phyloP scores from a whole-genome alignment of 177 flowering plant genomes.

The Vitis hybrid region DNA sequence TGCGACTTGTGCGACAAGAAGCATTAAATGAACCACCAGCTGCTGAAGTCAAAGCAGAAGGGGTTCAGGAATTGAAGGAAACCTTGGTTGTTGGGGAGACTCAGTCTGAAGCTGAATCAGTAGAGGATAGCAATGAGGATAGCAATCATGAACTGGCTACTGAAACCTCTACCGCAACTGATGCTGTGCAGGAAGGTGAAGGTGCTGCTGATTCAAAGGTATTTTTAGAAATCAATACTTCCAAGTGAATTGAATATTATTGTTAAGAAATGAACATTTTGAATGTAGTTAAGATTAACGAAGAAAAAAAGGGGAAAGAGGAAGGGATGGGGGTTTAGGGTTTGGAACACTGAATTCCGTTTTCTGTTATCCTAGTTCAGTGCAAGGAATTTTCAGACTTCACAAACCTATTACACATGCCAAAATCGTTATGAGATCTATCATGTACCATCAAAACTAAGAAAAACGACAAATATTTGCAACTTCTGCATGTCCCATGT shows the following conservation, averaged over 20 bases:
- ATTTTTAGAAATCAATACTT: background rate
- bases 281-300: no score
- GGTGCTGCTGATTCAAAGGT: constrained; percentile 35
- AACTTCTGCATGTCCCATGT: no score
- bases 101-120: constrained; percentile 21
- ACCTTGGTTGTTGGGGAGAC: constrained; percentile 21
- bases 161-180: constrained; percentile 24
- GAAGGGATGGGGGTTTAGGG: no score
- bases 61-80: constrained; percentile 22
- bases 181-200: constrained; percentile 11
- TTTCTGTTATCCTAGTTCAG: no score
- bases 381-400: no score
- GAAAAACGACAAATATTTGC: no score
- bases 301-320: no score
- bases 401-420: no score
- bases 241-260: background rate
- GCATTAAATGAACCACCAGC: constrained; percentile 35
- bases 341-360: no score
- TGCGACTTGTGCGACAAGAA: constrained; percentile 77
- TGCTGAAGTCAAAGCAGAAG: constrained; percentile 22
- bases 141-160: constrained; percentile 15
- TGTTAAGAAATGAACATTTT: background rate
- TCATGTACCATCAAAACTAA: no score
- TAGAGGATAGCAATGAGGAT: constrained; percentile 28
- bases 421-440: no score